Evolutionary conservation across 2,329 filamentous ascomycete genomes (phyloP).

Genomic region (Stemphylium vesicarium): DNA sequence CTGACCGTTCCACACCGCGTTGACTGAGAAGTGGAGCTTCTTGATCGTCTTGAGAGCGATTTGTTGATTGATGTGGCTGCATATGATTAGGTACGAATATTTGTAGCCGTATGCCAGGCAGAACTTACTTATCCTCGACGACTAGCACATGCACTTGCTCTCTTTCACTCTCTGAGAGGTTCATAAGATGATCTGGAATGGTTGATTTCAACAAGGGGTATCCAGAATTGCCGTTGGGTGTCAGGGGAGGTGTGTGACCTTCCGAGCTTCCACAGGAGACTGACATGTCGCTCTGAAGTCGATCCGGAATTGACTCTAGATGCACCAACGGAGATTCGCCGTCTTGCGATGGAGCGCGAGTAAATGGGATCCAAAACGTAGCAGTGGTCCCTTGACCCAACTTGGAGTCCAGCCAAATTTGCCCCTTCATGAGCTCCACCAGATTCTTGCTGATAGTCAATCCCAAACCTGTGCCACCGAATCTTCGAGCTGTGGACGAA

Average conservation of each 20-base stretch:
- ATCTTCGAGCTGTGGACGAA: constrained; percentile 77
- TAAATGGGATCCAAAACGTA: constrained; percentile 78
- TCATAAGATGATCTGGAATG: constrained; percentile 47
- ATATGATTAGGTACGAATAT: constrained; percentile 9
- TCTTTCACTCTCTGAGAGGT: constrained; percentile 64
- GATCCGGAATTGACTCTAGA: constrained; percentile 69
- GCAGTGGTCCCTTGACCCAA: constrained; percentile 74
- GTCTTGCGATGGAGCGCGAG: constrained; percentile 66
- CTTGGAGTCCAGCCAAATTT: constrained; percentile 72
- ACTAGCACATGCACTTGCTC: constrained; percentile 72
- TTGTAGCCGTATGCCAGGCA: neutral
- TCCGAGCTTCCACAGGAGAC: constrained; percentile 73
- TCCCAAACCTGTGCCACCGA: constrained; percentile 78
- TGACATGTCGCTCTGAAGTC: constrained; percentile 63
- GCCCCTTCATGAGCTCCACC: constrained; percentile 78
- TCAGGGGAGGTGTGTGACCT: constrained; percentile 55
- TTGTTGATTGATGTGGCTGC: constrained; percentile 69
- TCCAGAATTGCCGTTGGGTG: constrained; percentile 35
- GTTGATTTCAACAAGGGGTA: constrained; percentile 33
- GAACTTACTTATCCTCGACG: constrained; percentile 77
- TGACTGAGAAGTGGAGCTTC: constrained; percentile 74
- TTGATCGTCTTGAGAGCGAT: constrained; percentile 77
- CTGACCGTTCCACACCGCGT: constrained; percentile 77
- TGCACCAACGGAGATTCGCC: constrained; percentile 62
- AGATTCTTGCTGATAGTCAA: constrained; percentile 80